Evolutionary conservation across 495 filamentous ascomycete genomes (phyloP).

Genomic region (Penicillium pancosmium): DNA sequence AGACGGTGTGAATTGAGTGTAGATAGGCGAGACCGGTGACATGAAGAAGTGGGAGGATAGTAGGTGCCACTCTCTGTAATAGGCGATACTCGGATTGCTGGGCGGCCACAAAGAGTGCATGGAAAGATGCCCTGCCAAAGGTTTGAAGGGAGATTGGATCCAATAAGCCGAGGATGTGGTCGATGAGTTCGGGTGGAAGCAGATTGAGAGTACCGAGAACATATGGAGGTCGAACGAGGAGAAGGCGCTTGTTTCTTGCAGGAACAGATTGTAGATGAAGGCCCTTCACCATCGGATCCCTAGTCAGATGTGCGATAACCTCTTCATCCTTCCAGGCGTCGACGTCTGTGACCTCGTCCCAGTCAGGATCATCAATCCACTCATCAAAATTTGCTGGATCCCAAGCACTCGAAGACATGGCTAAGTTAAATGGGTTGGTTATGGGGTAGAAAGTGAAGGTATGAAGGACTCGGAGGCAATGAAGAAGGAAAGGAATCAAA

Average conservation of each 20-base stretch:
- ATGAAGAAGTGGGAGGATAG: background rate
- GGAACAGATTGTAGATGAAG: background rate
- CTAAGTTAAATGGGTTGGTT: too few species aligned
- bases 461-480: too few species aligned
- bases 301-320: background rate
- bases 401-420: background rate
- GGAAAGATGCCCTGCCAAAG: background rate
- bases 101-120: background rate
- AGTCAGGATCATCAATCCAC: background rate
- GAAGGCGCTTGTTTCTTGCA: background rate
- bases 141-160: background rate
- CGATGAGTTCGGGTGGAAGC: background rate
- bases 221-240: background rate
- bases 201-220: background rate
- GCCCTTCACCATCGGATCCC: background rate
- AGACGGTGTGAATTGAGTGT: background rate
- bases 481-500: too few species aligned
- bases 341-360: background rate
- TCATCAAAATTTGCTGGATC: background rate
- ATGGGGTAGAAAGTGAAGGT: too few species aligned
- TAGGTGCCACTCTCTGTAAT: background rate
- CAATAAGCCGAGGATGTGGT: background rate
- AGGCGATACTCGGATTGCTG: background rate
- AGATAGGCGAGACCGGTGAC: background rate
- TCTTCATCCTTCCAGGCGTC: background rate